Conservation (phyloP, 2,329 filamentous ascomycete genomes). For the Aspergillus jensenii region DNA sequence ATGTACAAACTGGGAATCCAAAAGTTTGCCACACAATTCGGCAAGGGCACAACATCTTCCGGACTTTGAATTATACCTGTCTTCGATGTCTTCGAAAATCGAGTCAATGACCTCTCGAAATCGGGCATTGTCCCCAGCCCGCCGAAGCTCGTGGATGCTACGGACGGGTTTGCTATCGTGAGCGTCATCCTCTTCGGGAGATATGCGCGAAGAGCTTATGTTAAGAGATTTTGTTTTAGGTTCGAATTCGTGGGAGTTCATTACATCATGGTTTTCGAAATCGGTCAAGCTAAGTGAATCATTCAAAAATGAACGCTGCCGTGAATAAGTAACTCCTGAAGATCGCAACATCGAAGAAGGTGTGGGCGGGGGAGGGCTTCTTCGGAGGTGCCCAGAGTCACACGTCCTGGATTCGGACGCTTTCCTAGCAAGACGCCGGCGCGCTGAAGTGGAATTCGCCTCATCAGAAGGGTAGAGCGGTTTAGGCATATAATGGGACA, state of each 20-base stretch:
- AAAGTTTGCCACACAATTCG: constrained; percentile 55
- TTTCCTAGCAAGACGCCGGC: not conserved
- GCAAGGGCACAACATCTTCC: constrained; percentile 54
- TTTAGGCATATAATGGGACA: not conserved
- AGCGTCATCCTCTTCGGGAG: constrained; percentile 47
- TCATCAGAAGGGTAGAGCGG: not conserved
- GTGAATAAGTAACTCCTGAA: constrained; percentile 58
- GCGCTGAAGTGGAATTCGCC: not conserved
- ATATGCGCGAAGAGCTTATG: constrained; percentile 9
- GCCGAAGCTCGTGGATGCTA: constrained; percentile 62
- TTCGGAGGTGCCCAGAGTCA: not conserved
- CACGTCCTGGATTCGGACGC: not conserved
- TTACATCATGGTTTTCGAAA: constrained; percentile 5
- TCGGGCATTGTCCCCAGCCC: constrained; percentile 57
- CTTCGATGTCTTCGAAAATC: constrained; percentile 60
- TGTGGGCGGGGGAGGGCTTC: constrained; percentile 12
- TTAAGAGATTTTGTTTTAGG: constrained; percentile 4
- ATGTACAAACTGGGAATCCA: constrained; percentile 40
- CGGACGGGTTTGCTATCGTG: constrained; percentile 48
- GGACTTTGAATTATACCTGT: constrained; percentile 44
- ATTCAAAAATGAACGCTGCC: constrained; percentile 59
- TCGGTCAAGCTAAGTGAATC: constrained; percentile 40
- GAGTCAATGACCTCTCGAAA: constrained; percentile 57
- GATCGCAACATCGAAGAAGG: constrained; percentile 31
- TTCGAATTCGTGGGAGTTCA: constrained; percentile 3